phyloP scores from a whole-genome alignment of 306 rosid species.

The Albizia julibrissin region DNA sequence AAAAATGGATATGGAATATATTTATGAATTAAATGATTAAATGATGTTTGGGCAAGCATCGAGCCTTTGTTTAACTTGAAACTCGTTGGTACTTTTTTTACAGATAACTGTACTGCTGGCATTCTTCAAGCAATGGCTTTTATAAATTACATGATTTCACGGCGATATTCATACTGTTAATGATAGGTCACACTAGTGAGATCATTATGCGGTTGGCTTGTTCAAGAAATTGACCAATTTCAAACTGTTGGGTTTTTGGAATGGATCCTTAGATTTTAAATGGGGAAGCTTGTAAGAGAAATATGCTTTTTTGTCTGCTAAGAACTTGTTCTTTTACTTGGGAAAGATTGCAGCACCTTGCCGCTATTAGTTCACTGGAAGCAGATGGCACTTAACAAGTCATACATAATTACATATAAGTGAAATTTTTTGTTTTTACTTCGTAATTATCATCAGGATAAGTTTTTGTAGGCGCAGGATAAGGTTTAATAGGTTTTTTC shows the following conservation, averaged over 20 bases:
- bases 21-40: neutral
- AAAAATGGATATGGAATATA: neutral
- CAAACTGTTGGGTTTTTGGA: constrained; percentile 7
- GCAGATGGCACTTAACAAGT: neutral
- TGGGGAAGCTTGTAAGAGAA: neutral
- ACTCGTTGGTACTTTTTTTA: neutral
- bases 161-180: neutral
- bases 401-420: neutral
- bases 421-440: neutral
- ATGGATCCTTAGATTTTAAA: neutral
- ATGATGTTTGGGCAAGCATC: neutral
- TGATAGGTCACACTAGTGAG: neutral
- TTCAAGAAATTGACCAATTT: constrained; percentile 19
- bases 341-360: neutral
- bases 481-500: neutral
- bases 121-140: neutral
- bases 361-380: neutral
- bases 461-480: neutral
- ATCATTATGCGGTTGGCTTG: constrained; percentile 5
- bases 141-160: constrained; percentile 1
- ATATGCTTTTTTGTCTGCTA: neutral
- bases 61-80: neutral
- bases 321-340: neutral
- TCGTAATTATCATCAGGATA: neutral
- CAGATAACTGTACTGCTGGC: neutral